A percentile compares a stretch with the other conserved stretches of the same genome.
phyloP scores from a whole-genome alignment of 163 green algal genomes.

The Trebouxia gelatinosa region DNA sequence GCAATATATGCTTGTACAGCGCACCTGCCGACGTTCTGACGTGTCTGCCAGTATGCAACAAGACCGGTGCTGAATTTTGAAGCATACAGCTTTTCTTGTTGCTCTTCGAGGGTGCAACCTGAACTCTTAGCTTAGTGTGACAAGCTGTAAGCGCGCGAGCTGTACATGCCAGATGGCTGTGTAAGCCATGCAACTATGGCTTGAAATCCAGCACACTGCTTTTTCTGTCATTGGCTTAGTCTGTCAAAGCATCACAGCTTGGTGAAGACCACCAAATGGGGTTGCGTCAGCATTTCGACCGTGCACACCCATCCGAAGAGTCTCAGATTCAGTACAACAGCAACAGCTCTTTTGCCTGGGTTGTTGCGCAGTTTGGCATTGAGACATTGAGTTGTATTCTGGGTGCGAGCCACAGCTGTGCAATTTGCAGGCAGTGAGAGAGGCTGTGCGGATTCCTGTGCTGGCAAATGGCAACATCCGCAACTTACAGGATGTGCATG shows the following conservation, averaged over 20 bases:
- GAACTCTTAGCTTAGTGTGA: not conserved
- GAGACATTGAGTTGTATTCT: not conserved
- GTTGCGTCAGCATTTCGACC: not conserved
- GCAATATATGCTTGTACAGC: not conserved
- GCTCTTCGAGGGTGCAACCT: not conserved
- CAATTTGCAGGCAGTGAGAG: conserved; percentile 56
- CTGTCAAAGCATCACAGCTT: not conserved
- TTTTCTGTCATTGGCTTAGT: too few relatives aligned
- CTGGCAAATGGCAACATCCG: conserved; percentile 96
- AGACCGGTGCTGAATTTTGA: too few relatives aligned
- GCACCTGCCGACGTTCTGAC: not conserved
- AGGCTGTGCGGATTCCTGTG: conserved; percentile 84
- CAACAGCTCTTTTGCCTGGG: not conserved
- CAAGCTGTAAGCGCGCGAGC: too few relatives aligned
- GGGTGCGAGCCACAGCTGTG: not conserved
- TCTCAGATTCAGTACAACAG: too few relatives aligned
- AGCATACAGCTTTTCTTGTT: too few relatives aligned
- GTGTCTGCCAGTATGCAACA: too few relatives aligned
- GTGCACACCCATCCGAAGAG: not conserved
- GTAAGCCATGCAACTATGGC: not conserved
- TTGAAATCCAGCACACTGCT: not conserved
- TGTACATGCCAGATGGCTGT: too few relatives aligned
- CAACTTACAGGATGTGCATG: conserved; percentile 63
- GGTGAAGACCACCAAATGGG: not conserved
- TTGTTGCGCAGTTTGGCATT: not conserved